Evolutionary conservation across 1,284 basidiomycete genomes (phyloP).

Genomic region (Ceraceosorus bombacis): DNA sequence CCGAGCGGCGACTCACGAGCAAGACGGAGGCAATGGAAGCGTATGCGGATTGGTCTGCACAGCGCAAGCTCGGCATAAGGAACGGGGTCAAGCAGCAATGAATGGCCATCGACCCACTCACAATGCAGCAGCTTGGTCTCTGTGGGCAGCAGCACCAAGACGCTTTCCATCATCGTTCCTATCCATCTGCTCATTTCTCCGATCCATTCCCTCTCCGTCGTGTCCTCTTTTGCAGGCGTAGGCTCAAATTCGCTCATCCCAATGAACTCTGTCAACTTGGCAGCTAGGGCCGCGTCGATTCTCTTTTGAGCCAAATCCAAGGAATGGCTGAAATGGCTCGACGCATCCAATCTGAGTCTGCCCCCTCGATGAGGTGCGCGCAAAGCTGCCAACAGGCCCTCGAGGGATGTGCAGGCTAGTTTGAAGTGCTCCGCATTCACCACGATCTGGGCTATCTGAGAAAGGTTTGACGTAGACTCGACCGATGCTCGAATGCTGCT

Average conservation of each 20-base stretch:
- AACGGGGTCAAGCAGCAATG: not conserved
- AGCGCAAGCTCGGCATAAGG: not conserved
- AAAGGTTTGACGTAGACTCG: constrained; percentile 64
- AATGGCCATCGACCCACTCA: not conserved
- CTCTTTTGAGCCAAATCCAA: constrained; percentile 66
- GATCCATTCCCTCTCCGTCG: constrained; percentile 56
- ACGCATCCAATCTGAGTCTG: constrained; percentile 63
- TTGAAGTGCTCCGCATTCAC: constrained; percentile 90
- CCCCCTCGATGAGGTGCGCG: constrained; percentile 72
- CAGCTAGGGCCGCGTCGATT: constrained; percentile 73
- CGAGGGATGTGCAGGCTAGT: constrained; percentile 74
- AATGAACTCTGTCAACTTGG: constrained; percentile 94
- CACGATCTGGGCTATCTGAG: constrained; percentile 87
- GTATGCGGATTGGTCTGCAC: constrained; percentile 63
- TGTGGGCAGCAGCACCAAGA: constrained; percentile 67
- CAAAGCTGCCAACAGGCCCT: constrained; percentile 67
- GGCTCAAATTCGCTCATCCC: constrained; percentile 91
- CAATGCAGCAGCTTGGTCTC: constrained; percentile 76
- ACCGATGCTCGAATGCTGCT: constrained; percentile 67
- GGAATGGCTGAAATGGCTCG: constrained; percentile 63
- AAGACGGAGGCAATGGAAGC: constrained; percentile 76
- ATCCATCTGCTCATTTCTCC: constrained; percentile 94
- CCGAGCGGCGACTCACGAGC: constrained; percentile 56
- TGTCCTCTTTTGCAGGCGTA: constrained; percentile 57
- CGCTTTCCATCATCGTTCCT: constrained; percentile 87